Evolutionary conservation across 257 asterid genomes (phyloP).

Genomic region (Euphrasia confusa): DNA sequence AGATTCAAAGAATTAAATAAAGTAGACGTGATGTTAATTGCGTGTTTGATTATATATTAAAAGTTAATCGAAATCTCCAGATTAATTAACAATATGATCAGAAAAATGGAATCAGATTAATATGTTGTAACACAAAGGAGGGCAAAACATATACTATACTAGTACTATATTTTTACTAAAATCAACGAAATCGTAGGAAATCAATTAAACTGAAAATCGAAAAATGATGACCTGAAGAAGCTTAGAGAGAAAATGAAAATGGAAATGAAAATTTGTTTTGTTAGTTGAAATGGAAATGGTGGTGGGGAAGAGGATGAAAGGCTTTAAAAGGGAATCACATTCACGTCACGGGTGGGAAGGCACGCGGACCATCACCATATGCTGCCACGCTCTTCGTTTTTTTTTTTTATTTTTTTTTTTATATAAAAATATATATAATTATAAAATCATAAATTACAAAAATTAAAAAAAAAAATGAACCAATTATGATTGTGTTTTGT

Average conservation of each 20-base stretch:
- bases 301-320: conserved; percentile 21
- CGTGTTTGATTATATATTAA: background rate
- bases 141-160: too few species aligned
- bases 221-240: conserved; percentile 22
- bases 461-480: background rate
- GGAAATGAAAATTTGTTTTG: background rate
- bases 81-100: background rate
- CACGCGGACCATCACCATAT: conserved; percentile 30
- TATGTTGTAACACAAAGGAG: too few species aligned
- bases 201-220: background rate
- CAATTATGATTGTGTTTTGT: conserved; percentile 4
- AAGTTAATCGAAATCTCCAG: background rate
- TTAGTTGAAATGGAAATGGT: conserved; percentile 4
- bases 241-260: background rate
- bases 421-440: background rate
- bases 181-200: background rate
- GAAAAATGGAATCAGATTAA: background rate
- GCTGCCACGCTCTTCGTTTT: conserved; percentile 14
- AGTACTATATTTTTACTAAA: too few species aligned
- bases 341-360: conserved; percentile 18
- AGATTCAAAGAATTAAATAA: conserved; percentile 25
- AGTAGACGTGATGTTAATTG: conserved; percentile 8
- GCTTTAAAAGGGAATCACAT: conserved; percentile 31
- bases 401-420: background rate
- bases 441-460: background rate